Percentiles rank a stretch among this genome's conserved stretches.
Conservation (phyloP, 2,329 filamentous ascomycete genomes). For the Talaromyces sp. region DNA sequence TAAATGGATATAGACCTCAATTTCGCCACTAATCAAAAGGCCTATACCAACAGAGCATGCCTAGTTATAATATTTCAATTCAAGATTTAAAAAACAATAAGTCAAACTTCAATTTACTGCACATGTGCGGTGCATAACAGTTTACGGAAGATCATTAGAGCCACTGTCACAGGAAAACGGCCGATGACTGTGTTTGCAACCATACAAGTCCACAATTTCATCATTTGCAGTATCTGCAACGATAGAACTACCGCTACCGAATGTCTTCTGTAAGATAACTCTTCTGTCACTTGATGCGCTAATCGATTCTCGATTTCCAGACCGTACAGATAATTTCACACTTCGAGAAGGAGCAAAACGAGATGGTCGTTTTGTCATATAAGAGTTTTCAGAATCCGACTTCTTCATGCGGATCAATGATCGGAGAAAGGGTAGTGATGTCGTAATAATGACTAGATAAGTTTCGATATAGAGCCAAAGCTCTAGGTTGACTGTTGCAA, state of each 20-base stretch:
- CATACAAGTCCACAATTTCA: neutral
- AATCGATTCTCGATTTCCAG: neutral
- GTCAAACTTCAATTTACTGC: neutral
- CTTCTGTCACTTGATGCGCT: neutral
- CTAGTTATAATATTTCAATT: neutral
- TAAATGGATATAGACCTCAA: neutral
- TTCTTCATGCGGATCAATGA: slow-evolving; percentile 21
- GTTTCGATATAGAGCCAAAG: slow-evolving; percentile 31
- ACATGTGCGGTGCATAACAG: too few relatives aligned
- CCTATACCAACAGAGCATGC: neutral
- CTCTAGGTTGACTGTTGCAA: slow-evolving; percentile 25
- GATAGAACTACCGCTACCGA: neutral
- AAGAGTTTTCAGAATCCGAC: neutral
- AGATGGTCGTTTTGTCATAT: neutral
- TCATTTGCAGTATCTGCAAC: neutral
- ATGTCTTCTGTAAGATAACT: neutral
- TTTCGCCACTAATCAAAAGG: neutral
- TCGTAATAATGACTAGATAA: slow-evolving; percentile 32
- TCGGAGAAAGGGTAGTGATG: slow-evolving; percentile 30
- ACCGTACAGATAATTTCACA: neutral
- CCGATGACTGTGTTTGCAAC: neutral
- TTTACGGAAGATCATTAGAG: neutral
- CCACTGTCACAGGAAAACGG: neutral
- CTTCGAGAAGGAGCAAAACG: neutral
- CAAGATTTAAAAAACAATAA: neutral